These are phyloP conservation scores for Catenaria anguillulae DNA, from an alignment of 371 early-diverging fungal genomes.

Conservation along the genomic window DNA sequence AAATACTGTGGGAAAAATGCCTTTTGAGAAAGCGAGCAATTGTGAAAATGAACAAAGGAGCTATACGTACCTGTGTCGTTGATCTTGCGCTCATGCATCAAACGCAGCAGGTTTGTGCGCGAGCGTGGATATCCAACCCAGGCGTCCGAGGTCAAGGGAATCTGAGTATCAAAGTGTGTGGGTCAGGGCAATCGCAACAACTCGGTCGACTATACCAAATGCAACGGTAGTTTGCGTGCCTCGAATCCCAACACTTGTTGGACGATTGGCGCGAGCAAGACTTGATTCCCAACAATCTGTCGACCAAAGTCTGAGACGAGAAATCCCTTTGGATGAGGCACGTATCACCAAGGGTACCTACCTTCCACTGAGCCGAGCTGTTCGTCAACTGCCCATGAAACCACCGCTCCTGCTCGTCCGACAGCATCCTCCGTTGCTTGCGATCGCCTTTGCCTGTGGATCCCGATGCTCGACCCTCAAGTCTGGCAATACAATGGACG, in stretches of 20 bases:
- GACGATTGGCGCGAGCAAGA: conserved; percentile 14
- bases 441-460: conserved; percentile 6
- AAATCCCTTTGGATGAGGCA: too few relatives aligned
- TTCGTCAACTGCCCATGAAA: conserved; percentile 12
- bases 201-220: too few relatives aligned
- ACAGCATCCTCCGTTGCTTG: conserved; percentile 10
- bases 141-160: not conserved
- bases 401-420: conserved; percentile 22
- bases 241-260: too few relatives aligned
- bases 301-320: too few relatives aligned
- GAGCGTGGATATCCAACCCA: not conserved
- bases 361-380: conserved; percentile 16
- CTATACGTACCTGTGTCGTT: too few relatives aligned
- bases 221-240: too few relatives aligned
- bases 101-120: not conserved
- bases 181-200: too few relatives aligned
- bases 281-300: conserved; percentile 5
- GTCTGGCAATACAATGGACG: conserved; percentile 23
- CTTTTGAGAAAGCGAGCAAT: too few relatives aligned
- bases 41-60: too few relatives aligned
- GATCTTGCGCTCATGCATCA: not conserved
- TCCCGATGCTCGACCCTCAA: conserved; percentile 20
- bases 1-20: too few relatives aligned
- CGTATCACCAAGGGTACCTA: too few relatives aligned
- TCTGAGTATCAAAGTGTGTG: not conserved